Evolutionary conservation across 225 moss, liverwort and hornwort species (phyloP).

Genomic region (Bryoerythrophyllum caledonicum): DNA sequence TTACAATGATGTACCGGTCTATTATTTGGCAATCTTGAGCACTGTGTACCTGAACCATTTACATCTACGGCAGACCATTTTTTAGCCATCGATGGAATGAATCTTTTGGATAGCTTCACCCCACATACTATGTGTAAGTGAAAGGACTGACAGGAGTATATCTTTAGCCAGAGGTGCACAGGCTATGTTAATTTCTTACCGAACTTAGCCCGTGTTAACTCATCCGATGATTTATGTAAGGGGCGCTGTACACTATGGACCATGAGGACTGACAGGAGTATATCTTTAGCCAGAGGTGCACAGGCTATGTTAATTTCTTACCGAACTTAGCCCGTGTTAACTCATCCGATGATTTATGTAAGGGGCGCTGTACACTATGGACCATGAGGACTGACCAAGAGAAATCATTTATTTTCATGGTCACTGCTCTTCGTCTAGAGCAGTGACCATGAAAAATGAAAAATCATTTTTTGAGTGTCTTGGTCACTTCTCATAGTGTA

Average conservation of each 20-base stretch:
- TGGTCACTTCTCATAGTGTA: too few species aligned
- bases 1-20: neutral
- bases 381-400: too few species aligned
- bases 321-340: neutral
- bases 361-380: too few species aligned
- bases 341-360: neutral
- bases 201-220: neutral
- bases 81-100: neutral
- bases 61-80: neutral
- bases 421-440: too few species aligned
- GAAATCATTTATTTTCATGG: too few species aligned
- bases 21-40: constrained; percentile 14
- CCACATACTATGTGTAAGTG: neutral
- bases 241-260: too few species aligned
- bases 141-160: too few species aligned
- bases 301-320: neutral
- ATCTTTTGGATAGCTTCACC: neutral
- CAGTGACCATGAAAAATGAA: too few species aligned
- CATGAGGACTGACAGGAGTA: too few species aligned
- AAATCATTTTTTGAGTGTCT: too few species aligned
- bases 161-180: neutral
- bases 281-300: neutral
- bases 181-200: neutral
- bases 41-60: neutral
- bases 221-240: neutral